Base-by-base conservation (phyloP, 352 stramenopile genomes). In the Phytophthora foliorum region DNA sequence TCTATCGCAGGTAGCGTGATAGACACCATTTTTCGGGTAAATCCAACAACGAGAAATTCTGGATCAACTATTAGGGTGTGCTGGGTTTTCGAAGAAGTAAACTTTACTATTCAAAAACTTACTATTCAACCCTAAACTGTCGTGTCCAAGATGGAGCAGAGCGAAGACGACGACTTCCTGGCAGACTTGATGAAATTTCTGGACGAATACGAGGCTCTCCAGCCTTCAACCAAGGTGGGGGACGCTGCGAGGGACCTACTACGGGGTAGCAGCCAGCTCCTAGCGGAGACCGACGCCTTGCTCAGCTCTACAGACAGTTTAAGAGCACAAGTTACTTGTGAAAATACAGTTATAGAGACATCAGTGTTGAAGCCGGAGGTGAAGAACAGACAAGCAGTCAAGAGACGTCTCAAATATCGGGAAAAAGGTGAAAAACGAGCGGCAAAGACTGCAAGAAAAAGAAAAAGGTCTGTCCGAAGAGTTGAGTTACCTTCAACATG, bases 381-480 rank as follows among this genome's bases (percentile, higher is more conserved):
- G 3, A 63, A 61, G 22, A 75, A n/a, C 16, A 17, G 39, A 6
- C 64, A 70, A 41, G 64, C 64, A 16, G 54, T 58, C 22, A 59
- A 65, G 13, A 55, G 69, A 8, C 48, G 67, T 34, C 49, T 77
- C 17, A 65, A 62, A 38, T 75, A 80, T 8, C 57, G 60, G 9
- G 55, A 80, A 7, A 74, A 69, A 6, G n/a, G 32, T 78, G 24
- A 71, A 74, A 36, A 58, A 49, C 5, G 75, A 82, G 61, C 39
- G 73, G 14, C 8, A 66, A 49, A 66, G 55, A 9, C 14, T 82
- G 63, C 36, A 69, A n/a, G 7, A 61, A 27, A 21, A 75, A 17
- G 53, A 72, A 16, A 49, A 10, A 2, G 6, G 48, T 50, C 25
- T 80, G 24, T 57, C 64, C 6, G 42, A 63, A n/a, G 36, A 64